phyloP scores from a whole-genome alignment of 2,329 filamentous ascomycete genomes.

The Tolypocladium album region DNA sequence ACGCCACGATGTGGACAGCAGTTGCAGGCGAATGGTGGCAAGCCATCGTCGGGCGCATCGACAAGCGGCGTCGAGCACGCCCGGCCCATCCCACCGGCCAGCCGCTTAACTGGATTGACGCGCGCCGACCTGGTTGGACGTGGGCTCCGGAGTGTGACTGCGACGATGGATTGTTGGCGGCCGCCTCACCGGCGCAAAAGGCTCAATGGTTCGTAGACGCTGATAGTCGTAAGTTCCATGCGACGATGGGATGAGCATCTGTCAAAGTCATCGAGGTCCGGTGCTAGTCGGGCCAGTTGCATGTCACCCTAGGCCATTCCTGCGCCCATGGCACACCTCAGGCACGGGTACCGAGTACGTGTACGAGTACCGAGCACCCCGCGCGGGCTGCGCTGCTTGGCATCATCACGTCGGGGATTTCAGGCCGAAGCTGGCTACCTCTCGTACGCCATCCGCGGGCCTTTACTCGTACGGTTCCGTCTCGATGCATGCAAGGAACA shows the following conservation, averaged over 20 bases:
- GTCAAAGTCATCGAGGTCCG: neutral
- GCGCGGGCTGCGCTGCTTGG: neutral
- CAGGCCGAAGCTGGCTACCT: neutral
- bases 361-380: neutral
- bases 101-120: neutral
- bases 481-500: neutral
- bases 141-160: neutral
- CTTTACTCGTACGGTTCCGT: neutral
- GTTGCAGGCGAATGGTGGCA: neutral
- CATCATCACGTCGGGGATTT: neutral
- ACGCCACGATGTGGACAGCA: conserved; percentile 1
- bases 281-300: neutral
- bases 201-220: neutral
- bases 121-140: neutral
- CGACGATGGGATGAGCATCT: neutral
- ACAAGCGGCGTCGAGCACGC: neutral
- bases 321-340: neutral
- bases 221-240: neutral
- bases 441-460: neutral
- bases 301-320: neutral
- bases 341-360: neutral
- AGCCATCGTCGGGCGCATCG: neutral
- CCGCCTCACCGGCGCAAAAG: neutral
- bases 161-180: neutral
- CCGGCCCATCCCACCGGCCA: neutral